Percentiles rank a stretch among this genome's conserved stretches.
phyloP scores from a whole-genome alignment of 1,139 yeast species.

The Blastobotrys ciferrii region DNA sequence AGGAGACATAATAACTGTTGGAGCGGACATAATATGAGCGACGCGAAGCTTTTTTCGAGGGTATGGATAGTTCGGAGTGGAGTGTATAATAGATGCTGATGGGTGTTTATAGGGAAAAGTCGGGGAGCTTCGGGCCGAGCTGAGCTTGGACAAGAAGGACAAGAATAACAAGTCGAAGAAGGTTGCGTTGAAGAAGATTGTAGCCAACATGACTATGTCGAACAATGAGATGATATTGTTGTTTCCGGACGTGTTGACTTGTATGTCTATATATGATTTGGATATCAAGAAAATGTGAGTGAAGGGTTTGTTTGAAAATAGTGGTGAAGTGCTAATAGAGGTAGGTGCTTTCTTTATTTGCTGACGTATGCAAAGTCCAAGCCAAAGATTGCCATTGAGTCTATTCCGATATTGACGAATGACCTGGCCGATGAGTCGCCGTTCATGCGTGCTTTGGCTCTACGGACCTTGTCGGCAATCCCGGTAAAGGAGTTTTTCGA shows the following conservation, averaged over 20 bases:
- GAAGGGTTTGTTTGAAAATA: background rate
- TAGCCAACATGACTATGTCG: conserved; percentile 82
- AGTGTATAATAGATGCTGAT: background rate
- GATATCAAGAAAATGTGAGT: conserved; percentile 62
- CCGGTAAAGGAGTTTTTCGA: conserved; percentile 53
- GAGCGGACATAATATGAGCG: conserved; percentile 25
- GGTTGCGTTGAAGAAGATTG: conserved; percentile 65
- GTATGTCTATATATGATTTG: conserved; percentile 62
- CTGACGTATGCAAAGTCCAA: conserved; percentile 58
- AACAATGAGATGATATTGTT: conserved; percentile 70
- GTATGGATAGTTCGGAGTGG: conserved; percentile 22
- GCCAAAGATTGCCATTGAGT: conserved; percentile 54
- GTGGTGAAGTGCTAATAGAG: background rate
- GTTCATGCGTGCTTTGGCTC: conserved; percentile 50
- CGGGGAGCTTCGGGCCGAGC: conserved; percentile 55
- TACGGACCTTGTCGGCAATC: conserved; percentile 63
- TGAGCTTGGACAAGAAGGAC: conserved; percentile 55
- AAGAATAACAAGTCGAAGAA: conserved; percentile 47
- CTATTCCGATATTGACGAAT: conserved; percentile 54
- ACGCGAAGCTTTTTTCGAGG: conserved; percentile 33
- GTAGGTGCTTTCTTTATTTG: conserved; percentile 46
- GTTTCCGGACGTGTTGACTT: conserved; percentile 62
- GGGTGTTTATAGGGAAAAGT: conserved; percentile 39
- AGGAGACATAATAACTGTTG: conserved; percentile 14
- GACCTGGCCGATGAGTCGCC: conserved; percentile 51